Conservation (phyloP, 2,329 filamentous ascomycete genomes). For the Fusarium circinatum region DNA sequence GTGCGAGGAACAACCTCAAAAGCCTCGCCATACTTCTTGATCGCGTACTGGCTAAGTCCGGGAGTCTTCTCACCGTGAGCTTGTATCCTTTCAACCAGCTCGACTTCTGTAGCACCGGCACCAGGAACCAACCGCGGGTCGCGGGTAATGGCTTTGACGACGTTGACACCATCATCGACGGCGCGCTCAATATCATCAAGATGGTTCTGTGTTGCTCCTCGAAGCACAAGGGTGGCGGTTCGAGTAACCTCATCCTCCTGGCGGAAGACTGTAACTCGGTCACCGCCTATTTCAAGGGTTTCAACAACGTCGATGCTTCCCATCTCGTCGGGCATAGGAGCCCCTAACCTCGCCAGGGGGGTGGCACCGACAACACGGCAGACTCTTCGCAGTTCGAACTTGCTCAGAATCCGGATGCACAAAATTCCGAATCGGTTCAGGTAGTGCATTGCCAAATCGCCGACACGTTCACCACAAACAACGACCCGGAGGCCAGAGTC, state of each 20-base stretch:
- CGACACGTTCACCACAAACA: constrained; percentile 91
- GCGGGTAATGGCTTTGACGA: constrained; percentile 96
- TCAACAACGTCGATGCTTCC: constrained; percentile 93
- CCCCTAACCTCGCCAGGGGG: constrained; percentile 92
- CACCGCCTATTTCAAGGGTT: constrained; percentile 96
- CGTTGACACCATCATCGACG: constrained; percentile 97
- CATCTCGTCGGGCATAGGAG: constrained; percentile 99
- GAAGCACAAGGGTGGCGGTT: constrained; percentile 92
- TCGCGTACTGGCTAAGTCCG: constrained; percentile 93
- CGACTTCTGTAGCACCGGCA: constrained; percentile 92
- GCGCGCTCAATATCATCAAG: constrained; percentile 96
- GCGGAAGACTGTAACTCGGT: constrained; percentile 97
- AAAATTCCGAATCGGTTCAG: constrained; percentile 97
- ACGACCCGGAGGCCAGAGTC: constrained; percentile 94
- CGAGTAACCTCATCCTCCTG: constrained; percentile 93
- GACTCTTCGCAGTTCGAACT: constrained; percentile 94
- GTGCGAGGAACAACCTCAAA: constrained; percentile 97
- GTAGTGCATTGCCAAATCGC: constrained; percentile 96
- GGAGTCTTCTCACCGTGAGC: constrained; percentile 92
- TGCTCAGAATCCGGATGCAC: constrained; percentile 95
- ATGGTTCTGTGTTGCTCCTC: constrained; percentile 97
- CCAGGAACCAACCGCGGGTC: constrained; percentile 92
- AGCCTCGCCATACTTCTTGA: constrained; percentile 96
- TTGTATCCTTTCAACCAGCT: constrained; percentile 91
- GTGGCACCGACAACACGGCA: constrained; percentile 97